Percentiles rank a stretch among this genome's conserved stretches.
Conservation (phyloP, 78 protist species). For the Andalucia godoyi region DNA sequence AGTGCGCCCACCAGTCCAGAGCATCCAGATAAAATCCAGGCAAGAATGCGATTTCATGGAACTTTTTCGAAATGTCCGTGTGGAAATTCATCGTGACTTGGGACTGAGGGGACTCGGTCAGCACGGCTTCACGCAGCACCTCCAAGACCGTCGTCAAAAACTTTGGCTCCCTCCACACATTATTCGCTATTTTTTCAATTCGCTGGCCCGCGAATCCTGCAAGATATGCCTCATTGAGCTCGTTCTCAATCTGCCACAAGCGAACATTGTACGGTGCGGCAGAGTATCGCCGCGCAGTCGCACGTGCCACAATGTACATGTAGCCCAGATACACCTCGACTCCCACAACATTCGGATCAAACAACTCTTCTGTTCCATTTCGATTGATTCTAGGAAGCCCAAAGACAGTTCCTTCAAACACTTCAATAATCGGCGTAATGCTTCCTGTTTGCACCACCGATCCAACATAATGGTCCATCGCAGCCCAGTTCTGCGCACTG, state of each 20-base stretch:
- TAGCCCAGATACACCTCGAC: neutral
- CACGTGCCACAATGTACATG: neutral
- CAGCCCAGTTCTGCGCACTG: too few species aligned
- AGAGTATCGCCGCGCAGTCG: neutral
- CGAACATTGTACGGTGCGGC: neutral
- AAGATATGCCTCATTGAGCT: neutral
- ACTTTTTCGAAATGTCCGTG: neutral
- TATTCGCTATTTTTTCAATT: neutral
- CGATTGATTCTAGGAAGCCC: too few species aligned
- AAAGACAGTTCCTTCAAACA: too few species aligned
- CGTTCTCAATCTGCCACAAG: neutral
- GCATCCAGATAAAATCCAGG: neutral
- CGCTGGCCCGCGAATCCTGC: neutral
- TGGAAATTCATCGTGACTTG: neutral
- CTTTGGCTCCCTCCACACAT: neutral
- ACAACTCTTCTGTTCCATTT: too few species aligned
- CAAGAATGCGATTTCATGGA: neutral
- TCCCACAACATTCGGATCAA: neutral
- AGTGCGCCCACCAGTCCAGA: neutral
- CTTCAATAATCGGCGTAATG: too few species aligned
- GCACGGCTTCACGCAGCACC: neutral
- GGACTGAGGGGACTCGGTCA: neutral
- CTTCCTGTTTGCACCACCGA: too few species aligned
- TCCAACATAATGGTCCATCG: too few species aligned
- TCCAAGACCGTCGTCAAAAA: neutral